Evolutionary conservation across 148 eudicot genomes (phyloP).

Genomic region (Amaranthus palmeri): DNA sequence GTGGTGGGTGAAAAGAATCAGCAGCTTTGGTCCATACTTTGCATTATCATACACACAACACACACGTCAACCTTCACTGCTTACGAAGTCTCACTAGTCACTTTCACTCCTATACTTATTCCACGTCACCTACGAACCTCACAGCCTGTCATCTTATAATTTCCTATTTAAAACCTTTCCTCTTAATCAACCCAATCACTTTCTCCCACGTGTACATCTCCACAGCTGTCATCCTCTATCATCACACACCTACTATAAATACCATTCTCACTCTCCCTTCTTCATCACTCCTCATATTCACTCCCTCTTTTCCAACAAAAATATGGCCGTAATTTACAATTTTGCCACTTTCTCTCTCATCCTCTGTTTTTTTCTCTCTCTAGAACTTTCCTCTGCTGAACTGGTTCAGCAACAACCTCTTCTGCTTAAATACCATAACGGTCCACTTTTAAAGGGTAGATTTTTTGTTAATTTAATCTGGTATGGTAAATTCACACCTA

Average conservation of each 20-base stretch:
- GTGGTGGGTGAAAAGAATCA: too few species aligned
- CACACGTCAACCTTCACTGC: slow-evolving; percentile 14
- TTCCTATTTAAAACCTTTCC: neutral
- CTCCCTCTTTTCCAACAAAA: neutral
- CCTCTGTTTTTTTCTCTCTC: slow-evolving; percentile 6
- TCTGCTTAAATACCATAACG: slow-evolving; percentile 51
- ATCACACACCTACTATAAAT: slow-evolving; percentile 31
- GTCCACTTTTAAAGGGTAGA: slow-evolving; percentile 53
- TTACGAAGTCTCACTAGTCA: slow-evolving; percentile 14
- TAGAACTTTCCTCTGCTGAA: slow-evolving; percentile 26
- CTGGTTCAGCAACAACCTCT: slow-evolving; percentile 44
- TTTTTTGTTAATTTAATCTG: slow-evolving; percentile 57
- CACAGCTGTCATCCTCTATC: slow-evolving; percentile 35
- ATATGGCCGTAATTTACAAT: slow-evolving; percentile 27
- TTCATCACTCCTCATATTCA: slow-evolving; percentile 3
- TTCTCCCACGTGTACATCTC: slow-evolving; percentile 19
- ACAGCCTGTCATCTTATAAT: slow-evolving; percentile 28
- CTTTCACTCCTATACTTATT: slow-evolving; percentile 15
- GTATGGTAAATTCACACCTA: slow-evolving; percentile 66
- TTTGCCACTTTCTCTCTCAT: slow-evolving; percentile 25
- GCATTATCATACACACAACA: slow-evolving; percentile 1
- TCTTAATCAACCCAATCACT: neutral
- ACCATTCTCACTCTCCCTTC: neutral
- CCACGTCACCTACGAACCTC: slow-evolving; percentile 32
- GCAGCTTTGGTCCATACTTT: neutral